Conservation (phyloP, 208 protist species). For the Angomonas deanei region DNA sequence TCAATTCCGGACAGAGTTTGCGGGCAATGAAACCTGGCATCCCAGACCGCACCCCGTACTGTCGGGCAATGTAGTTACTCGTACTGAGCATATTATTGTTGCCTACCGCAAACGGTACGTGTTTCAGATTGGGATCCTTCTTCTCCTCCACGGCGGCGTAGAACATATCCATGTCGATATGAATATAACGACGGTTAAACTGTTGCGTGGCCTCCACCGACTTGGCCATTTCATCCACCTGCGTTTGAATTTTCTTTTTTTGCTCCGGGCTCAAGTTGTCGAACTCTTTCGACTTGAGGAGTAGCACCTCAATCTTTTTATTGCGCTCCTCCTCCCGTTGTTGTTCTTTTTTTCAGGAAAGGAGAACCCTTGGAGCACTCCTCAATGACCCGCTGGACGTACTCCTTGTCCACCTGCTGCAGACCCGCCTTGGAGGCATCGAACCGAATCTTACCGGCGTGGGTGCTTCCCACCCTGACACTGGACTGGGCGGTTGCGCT, state of each 20-base stretch:
- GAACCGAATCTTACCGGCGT: constrained; percentile 55
- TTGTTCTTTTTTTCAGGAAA: constrained; percentile 81
- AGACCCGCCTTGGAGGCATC: constrained; percentile 77
- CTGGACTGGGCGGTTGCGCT: constrained; percentile 8
- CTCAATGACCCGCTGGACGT: constrained; percentile 81
- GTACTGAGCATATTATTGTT: constrained; percentile 91
- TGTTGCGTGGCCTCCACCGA: constrained; percentile 69
- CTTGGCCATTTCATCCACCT: constrained; percentile 46
- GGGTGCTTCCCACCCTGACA: too few species aligned
- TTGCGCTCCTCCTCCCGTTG: constrained; percentile 46
- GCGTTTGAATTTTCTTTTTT: constrained; percentile 32
- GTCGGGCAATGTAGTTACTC: constrained; percentile 94
- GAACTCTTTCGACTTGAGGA: constrained; percentile 51
- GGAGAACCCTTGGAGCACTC: constrained; percentile 63
- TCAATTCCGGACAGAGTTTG: constrained; percentile 85
- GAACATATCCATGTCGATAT: constrained; percentile 95
- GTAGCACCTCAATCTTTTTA: constrained; percentile 41
- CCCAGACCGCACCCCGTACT: constrained; percentile 93
- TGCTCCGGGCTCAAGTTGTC: constrained; percentile 24
- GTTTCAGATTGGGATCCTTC: constrained; percentile 85
- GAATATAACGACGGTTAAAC: constrained; percentile 63
- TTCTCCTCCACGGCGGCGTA: constrained; percentile 88
- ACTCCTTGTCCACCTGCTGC: constrained; percentile 68
- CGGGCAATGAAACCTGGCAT: constrained; percentile 95
- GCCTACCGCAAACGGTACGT: constrained; percentile 93